Evolutionary conservation across 306 rosid species (phyloP), one percentile per base, ranked within the genome.

Genomic region (Cicer bijugum): DNA sequence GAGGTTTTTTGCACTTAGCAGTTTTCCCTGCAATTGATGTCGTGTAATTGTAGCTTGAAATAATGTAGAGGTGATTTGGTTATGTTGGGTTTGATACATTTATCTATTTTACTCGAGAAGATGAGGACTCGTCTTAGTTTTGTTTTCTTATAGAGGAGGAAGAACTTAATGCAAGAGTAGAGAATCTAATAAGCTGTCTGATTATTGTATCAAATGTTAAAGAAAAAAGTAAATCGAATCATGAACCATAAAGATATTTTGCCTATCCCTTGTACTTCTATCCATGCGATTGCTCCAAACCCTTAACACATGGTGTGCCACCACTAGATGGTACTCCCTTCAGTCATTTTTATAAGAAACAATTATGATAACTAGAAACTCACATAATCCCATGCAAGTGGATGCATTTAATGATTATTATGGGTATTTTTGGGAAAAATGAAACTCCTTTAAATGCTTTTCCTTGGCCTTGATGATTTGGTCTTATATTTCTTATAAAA

Each of bases 11-110:
- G 12, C 2, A 56, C n/a, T 63, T 16, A 23, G 39, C 4, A 28
- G 50, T 35, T 67, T 46, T 60, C 12, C 15, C 15, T 28, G 39
- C 67, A 50, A 28, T 15, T 70, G 63, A 19, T 73, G 15, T 17
- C 1, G 7, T 15, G 16, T 17, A 43, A 61, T 72, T 67, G 40
- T 59, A 33, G 35, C 80, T 60, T 8, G 8, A 15, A 58, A 17
- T 48, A 62, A 68, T 65, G 72, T 69, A 35, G 52, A 61, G 59
- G 66, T 47, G 57, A 39, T 69, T 55, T 69, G 64, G 16, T 67
- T 50, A 33, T 57, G 35, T 16, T 23, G 52, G 33, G 12, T 50
- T 8, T 12, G 3, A 9, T 33, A 43, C 48, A 47, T 52, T 12
- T 75, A 59, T 75, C 51, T 61, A 44, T 12, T 6, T 51, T 53